These are phyloP conservation scores for Xerocomellus chrysenteron DNA, from an alignment of 768 basidiomycete genomes.

Conservation along the genomic window DNA sequence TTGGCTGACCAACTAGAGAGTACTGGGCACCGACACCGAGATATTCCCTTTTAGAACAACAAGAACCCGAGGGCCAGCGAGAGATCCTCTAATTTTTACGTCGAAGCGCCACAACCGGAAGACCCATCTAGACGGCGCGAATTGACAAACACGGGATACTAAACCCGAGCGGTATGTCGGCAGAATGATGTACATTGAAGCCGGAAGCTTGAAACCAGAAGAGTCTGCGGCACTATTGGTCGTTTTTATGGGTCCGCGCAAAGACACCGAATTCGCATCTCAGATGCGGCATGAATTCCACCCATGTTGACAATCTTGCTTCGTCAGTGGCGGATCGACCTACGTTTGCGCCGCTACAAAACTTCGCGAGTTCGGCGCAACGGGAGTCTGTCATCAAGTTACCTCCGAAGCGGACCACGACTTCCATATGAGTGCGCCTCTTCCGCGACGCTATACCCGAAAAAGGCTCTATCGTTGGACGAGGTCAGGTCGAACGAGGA, in stretches of 20 bases:
- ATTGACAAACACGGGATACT: background rate
- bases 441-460: slow-evolving; percentile 1
- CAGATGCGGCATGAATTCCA: background rate
- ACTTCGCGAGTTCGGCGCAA: background rate
- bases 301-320: slow-evolving; percentile 11
- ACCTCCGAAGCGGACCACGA: background rate
- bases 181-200: background rate
- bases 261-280: background rate
- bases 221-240: background rate
- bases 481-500: background rate
- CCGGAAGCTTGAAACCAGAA: background rate
- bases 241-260: background rate
- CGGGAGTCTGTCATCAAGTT: background rate
- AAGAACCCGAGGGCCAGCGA: background rate
- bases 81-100: background rate
- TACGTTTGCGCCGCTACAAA: background rate
- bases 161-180: background rate
- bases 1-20: background rate
- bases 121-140: background rate
- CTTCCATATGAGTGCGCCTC: background rate
- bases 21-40: background rate
- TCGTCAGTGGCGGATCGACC: slow-evolving; percentile 16
- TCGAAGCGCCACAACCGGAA: background rate
- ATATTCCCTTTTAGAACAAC: background rate
- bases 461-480: background rate